Percentiles rank a stretch among this genome's conserved stretches.
phyloP scores from a whole-genome alignment of 164 flowering plant genomes.

The Litsea cubeba region DNA sequence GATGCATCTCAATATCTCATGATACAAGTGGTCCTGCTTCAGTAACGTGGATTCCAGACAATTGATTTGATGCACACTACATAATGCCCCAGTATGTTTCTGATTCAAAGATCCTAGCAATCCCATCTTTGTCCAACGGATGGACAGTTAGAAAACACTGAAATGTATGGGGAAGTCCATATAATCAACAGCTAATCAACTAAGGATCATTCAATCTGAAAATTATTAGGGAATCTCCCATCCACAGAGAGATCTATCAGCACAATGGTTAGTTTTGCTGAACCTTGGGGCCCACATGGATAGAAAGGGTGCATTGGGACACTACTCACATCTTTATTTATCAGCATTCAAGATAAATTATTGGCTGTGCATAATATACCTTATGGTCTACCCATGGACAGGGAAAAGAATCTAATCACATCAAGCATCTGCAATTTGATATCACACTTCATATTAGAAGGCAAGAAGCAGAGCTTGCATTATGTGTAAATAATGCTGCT shows the following conservation, averaged over 20 bases:
- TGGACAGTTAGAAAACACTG: neutral
- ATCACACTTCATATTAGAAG: slow-evolving; percentile 67
- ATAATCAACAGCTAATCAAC: neutral
- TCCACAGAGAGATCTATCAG: neutral
- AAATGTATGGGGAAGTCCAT: too few species aligned
- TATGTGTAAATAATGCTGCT: slow-evolving; percentile 80
- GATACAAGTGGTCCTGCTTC: too few species aligned
- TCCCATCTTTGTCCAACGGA: neutral
- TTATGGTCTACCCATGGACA: slow-evolving; percentile 17
- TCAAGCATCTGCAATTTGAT: slow-evolving; percentile 74
- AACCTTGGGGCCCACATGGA: neutral
- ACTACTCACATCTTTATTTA: neutral
- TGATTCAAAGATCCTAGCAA: neutral
- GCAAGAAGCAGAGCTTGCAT: slow-evolving; percentile 85
- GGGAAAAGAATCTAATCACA: slow-evolving; percentile 58
- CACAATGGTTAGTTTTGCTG: neutral
- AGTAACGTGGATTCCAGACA: too few species aligned
- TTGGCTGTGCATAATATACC: neutral
- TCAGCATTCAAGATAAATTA: too few species aligned
- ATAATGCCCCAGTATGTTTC: too few species aligned
- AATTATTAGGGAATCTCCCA: neutral
- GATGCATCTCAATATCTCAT: too few species aligned
- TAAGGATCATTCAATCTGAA: neutral
- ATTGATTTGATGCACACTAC: too few species aligned
- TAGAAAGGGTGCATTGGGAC: neutral